Percentiles rank a stretch among this genome's conserved stretches.
These are phyloP conservation scores for Hygrocybe coccinea DNA, from an alignment of 768 basidiomycete species.

Conservation along the genomic window DNA sequence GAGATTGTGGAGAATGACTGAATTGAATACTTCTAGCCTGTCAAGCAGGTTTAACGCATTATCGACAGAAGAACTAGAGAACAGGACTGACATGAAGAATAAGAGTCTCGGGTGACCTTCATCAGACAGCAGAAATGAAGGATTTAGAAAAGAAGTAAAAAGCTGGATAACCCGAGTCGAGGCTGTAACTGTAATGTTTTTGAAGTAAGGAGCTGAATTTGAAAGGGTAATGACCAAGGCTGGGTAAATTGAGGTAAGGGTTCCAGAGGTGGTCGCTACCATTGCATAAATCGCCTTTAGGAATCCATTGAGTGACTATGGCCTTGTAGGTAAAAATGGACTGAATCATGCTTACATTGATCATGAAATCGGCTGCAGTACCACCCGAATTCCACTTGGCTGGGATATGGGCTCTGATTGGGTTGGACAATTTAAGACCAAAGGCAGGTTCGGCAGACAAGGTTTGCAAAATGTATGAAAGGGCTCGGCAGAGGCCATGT, in stretches of 20 bases:
- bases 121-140: conserved; percentile 83
- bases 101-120: conserved; percentile 92
- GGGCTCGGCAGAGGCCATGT: conserved; percentile 82
- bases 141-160: conserved; percentile 86
- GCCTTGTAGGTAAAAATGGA: background rate
- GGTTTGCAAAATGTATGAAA: conserved; percentile 89
- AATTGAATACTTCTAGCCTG: conserved; percentile 90
- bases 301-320: background rate
- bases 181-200: conserved; percentile 72
- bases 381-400: conserved; percentile 73
- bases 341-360: conserved; percentile 55
- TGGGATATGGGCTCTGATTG: conserved; percentile 62
- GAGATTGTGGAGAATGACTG: conserved; percentile 71
- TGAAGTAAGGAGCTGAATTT: conserved; percentile 84
- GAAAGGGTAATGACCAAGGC: conserved; percentile 86
- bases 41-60: background rate
- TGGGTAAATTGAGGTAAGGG: conserved; percentile 80
- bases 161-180: conserved; percentile 83
- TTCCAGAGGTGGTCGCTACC: conserved; percentile 81
- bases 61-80: background rate
- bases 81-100: conserved; percentile 71
- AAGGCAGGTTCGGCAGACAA: conserved; percentile 82
- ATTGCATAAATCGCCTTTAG: conserved; percentile 83
- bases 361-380: conserved; percentile 79
- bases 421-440: conserved; percentile 59